A percentile compares a stretch with the other conserved stretches of the same genome.
Conservation (phyloP, 78 protist species). For the Chrysochromulina parva region DNA sequence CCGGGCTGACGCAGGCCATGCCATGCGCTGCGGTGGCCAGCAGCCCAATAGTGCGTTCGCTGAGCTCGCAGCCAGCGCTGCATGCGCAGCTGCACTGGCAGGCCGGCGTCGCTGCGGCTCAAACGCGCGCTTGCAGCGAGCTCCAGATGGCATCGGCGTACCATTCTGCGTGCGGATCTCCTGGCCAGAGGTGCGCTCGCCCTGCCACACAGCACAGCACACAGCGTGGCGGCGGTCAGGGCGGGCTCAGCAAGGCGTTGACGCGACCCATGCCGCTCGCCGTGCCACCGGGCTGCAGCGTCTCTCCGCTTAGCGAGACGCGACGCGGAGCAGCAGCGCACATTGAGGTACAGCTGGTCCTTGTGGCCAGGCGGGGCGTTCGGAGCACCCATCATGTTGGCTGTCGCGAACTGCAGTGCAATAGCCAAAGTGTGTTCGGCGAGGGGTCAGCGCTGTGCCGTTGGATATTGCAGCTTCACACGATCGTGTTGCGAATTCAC, state of each 20-base stretch:
- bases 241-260: no score
- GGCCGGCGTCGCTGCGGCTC: no score
- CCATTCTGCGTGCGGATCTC: constrained; percentile 89
- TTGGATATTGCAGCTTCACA: no score
- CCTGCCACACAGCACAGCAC: neutral
- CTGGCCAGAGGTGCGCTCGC: constrained; percentile 75
- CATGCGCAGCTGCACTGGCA: no score
- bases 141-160: neutral
- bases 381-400: neutral
- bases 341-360: neutral
- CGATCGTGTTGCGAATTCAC: no score
- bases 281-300: neutral
- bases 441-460: no score
- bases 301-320: neutral
- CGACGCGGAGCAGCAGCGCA: neutral
- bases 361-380: neutral
- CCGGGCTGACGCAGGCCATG: no score
- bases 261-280: no score
- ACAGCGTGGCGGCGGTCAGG: no score
- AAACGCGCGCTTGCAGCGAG: no score
- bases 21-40: neutral
- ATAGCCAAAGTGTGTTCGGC: no score
- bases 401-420: no score
- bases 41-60: neutral
- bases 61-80: neutral